phyloP scores from a whole-genome alignment of 2,329 filamentous ascomycete species.

The Penicillium sp. region DNA sequence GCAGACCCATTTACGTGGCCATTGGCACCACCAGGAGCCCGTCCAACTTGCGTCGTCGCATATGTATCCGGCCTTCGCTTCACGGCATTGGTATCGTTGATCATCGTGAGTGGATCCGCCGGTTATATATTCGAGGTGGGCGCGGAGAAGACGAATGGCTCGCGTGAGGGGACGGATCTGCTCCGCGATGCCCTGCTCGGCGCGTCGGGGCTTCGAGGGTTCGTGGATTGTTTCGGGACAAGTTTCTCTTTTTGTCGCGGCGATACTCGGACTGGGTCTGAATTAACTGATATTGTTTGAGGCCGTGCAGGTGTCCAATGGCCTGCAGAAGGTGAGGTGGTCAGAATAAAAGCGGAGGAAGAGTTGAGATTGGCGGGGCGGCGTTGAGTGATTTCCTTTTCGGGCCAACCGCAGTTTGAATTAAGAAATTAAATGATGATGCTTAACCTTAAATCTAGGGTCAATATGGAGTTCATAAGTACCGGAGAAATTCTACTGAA shows the following conservation, averaged over 20 bases:
- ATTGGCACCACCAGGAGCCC: background rate
- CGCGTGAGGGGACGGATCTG: conserved; percentile 7
- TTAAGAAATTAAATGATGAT: background rate
- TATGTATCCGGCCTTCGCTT: conserved; percentile 19
- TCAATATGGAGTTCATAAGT: no score
- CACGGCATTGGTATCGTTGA: conserved; percentile 23
- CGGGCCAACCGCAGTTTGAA: background rate
- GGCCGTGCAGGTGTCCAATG: background rate
- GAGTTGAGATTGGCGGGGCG: conserved; percentile 1
- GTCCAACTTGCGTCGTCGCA: background rate
- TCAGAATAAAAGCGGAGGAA: conserved; percentile 5
- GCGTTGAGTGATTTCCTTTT: conserved; percentile 5
- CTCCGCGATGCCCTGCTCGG: conserved; percentile 5
- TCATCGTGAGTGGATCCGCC: conserved; percentile 18
- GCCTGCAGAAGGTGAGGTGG: conserved; percentile 6
- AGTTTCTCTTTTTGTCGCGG: background rate
- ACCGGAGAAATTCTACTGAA: no score
- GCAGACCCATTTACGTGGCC: conserved; percentile 1
- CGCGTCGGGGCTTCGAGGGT: conserved; percentile 3
- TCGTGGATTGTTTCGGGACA: background rate
- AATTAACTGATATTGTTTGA: background rate
- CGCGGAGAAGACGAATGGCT: background rate
- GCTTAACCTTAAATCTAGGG: background rate
- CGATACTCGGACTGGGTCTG: no score
- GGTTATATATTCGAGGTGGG: background rate